Percentiles rank a stretch among this genome's conserved stretches.
These are phyloP conservation scores for Ascochyta rabiei DNA, from an alignment of 2,329 filamentous ascomycete species.

Conservation along the genomic window DNA sequence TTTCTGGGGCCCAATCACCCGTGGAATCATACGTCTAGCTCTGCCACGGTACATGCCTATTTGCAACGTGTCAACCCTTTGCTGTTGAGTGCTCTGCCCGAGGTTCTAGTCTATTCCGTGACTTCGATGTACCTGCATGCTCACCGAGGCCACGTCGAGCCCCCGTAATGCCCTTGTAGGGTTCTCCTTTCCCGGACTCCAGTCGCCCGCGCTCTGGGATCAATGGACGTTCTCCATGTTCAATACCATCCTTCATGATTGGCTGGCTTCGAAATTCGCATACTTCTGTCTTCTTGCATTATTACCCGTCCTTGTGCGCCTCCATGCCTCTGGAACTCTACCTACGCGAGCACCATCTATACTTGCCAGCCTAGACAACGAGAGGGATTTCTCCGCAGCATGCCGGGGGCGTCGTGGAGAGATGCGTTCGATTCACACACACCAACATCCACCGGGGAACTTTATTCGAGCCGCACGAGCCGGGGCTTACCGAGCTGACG, in stretches of 20 bases:
- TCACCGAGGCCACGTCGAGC: neutral
- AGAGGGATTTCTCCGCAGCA: neutral
- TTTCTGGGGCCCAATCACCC: too few species aligned
- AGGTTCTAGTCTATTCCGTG: neutral
- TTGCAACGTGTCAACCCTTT: too few species aligned
- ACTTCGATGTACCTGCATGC: neutral
- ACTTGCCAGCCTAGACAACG: neutral
- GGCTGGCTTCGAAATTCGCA: neutral
- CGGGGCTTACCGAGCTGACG: neutral
- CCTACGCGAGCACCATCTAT: neutral
- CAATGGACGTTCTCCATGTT: neutral
- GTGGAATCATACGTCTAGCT: neutral
- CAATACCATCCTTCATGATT: neutral
- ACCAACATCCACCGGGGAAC: neutral
- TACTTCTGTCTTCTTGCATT: neutral
- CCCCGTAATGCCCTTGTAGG: neutral
- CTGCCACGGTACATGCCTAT: neutral
- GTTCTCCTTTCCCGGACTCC: neutral
- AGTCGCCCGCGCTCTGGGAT: neutral
- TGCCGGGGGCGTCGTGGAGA: neutral
- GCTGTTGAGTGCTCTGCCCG: neutral
- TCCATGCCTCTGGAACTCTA: neutral
- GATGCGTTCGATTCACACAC: neutral
- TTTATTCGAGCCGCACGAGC: neutral
- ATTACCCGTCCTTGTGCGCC: neutral